Base-by-base conservation (phyloP, 768 basidiomycete species). In the Rhizopogon salebrosus region DNA sequence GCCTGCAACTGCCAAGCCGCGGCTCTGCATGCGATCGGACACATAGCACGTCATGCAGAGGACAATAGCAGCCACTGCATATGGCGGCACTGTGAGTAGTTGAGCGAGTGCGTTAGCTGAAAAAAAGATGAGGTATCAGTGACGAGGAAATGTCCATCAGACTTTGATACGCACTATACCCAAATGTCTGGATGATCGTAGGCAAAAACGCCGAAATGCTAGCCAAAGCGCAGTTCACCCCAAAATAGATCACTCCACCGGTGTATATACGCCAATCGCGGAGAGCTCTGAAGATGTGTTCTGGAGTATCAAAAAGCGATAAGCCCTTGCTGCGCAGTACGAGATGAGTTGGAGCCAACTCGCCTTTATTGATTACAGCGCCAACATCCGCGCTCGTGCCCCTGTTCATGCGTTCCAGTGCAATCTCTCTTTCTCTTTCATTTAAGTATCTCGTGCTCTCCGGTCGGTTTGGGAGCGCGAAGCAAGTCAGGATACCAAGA, bases 181-280 rank as follows among this genome's bases (percentile, higher is more conserved):
- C 87, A 52, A 91, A 82, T 0, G 84, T 87, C 39, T 73, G 75
- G 40, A 92, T 80, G 60, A 92, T 89, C 2, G 89, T 92, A 2
- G 91, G 91, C 50, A 93, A 70, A 71, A 93, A 93, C 0, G 89
- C 88, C 22, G 85, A 84, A 34, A 86, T 86, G 8, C 89, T 87
- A n/a, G 87, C 83, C 14, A 91, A 70, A 20, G 87, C 85, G 48
- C 80, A 80, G 60, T 90, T 90, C 46, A 88, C 69, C 27, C 86
- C 87, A 62, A 91, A 89, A 65, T 89, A 91, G 54, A 90, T 82
- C 26, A 83, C 77, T 0, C 89, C 89, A 0, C 75, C 87, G 7
- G 72, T 60, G 58, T 88, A 59, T 49, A 85, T 80, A 60, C 84
- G 80, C 89, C 88, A 90, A 63, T 91, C 90, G 48, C 70, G 63